phyloP scores from a whole-genome alignment of 805 yeast species.

The Kazachstania viticola region DNA sequence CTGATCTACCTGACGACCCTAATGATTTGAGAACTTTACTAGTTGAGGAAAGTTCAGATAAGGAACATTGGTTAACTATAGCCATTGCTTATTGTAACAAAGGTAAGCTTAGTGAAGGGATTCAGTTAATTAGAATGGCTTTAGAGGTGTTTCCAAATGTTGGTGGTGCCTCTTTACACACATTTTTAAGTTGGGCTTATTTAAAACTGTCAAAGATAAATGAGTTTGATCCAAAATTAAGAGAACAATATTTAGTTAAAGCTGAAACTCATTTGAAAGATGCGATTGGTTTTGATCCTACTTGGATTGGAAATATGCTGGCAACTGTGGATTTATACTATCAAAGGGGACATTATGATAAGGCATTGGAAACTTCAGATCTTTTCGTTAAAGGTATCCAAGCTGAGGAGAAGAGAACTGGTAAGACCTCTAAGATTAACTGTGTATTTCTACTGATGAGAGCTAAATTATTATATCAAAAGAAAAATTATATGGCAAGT shows the following conservation, averaged over 20 bases:
- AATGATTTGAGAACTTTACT: slow-evolving; percentile 67
- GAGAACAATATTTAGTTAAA: slow-evolving; percentile 24
- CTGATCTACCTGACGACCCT: slow-evolving; percentile 85
- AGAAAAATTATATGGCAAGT: slow-evolving; percentile 61
- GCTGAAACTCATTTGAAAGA: slow-evolving; percentile 38
- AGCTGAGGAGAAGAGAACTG: slow-evolving; percentile 23
- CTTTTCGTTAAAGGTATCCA: slow-evolving; percentile 35
- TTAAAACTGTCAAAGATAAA: slow-evolving; percentile 34
- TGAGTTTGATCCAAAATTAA: slow-evolving; percentile 10
- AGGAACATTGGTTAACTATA: slow-evolving; percentile 74
- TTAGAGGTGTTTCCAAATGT: slow-evolving; percentile 24
- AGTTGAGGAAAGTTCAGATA: slow-evolving; percentile 66
- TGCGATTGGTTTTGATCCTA: slow-evolving; percentile 36
- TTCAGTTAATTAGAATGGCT: slow-evolving; percentile 52
- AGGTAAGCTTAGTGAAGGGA: slow-evolving; percentile 48
- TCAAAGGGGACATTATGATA: slow-evolving; percentile 51
- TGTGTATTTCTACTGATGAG: slow-evolving; percentile 71
- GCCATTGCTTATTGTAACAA: slow-evolving; percentile 69
- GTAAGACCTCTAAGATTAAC: slow-evolving; percentile 43
- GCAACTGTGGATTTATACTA: slow-evolving; percentile 58
- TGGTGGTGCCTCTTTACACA: slow-evolving; percentile 41
- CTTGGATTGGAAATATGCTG: slow-evolving; percentile 40
- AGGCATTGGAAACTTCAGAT: slow-evolving; percentile 62
- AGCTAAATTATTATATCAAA: slow-evolving; percentile 68
- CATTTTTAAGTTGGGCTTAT: slow-evolving; percentile 65